Conservation (phyloP, 2,329 filamentous ascomycete genomes). For the Fusarium sp. region DNA sequence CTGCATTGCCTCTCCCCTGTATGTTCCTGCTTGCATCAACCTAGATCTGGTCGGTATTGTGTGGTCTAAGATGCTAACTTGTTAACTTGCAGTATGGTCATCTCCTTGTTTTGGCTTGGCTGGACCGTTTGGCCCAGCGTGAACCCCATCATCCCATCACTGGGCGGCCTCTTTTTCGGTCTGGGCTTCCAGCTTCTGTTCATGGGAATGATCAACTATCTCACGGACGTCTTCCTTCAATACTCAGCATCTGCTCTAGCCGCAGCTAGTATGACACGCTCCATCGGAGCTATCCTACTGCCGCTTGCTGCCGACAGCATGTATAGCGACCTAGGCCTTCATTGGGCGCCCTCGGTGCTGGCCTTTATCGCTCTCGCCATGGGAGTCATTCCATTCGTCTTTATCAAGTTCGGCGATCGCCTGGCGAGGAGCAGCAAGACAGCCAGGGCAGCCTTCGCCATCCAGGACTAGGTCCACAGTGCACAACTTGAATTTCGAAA, state of each 20-base stretch:
- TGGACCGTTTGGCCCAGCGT: conserved; percentile 63
- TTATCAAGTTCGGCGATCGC: conserved; percentile 48
- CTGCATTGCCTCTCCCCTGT: conserved; percentile 72
- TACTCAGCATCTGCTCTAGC: conserved; percentile 52
- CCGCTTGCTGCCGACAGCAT: conserved; percentile 50
- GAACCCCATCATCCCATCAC: conserved; percentile 52
- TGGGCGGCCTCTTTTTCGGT: conserved; percentile 59
- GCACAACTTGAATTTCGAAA: not conserved
- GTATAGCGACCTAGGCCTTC: conserved; percentile 49
- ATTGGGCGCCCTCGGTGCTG: conserved; percentile 53
- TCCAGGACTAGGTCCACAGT: conserved; percentile 17
- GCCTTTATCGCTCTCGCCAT: conserved; percentile 48
- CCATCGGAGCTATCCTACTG: conserved; percentile 49
- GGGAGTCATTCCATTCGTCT: conserved; percentile 50
- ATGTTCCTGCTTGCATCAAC: conserved; percentile 50
- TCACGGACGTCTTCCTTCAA: conserved; percentile 50
- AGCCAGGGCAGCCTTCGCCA: conserved; percentile 40
- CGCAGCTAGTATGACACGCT: conserved; percentile 50
- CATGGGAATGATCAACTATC: conserved; percentile 52
- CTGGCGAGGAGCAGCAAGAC: conserved; percentile 47
- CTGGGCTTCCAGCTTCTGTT: conserved; percentile 50
- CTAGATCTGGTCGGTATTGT: conserved; percentile 22
- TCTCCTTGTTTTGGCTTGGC: conserved; percentile 70
- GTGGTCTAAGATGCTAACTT: not conserved
- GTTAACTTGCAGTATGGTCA: conserved; percentile 60